phyloP scores from a whole-genome alignment of 495 filamentous ascomycete species.

The Pseudevernia furfuracea region DNA sequence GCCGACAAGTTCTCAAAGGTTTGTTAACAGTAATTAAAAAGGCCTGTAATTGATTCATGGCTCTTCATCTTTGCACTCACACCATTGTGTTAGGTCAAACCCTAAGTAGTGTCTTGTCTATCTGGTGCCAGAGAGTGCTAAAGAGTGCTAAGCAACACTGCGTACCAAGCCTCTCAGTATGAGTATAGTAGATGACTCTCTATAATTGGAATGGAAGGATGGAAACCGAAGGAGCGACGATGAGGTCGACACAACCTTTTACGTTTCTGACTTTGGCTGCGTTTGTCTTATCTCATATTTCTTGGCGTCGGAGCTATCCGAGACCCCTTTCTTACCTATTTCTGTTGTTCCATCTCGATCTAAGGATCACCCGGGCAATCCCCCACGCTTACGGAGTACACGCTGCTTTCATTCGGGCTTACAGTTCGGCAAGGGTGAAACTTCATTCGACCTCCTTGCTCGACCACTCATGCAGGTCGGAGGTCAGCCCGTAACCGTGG shows the following conservation, averaged over 20 bases:
- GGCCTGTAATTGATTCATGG: background rate
- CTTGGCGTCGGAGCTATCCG: conserved; percentile 1
- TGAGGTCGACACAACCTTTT: background rate
- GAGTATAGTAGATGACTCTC: background rate
- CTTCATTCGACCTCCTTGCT: conserved; percentile 1
- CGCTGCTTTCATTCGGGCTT: too few relatives aligned
- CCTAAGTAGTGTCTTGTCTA: background rate
- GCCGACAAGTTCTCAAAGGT: background rate
- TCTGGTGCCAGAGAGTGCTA: too few relatives aligned
- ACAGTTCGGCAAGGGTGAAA: too few relatives aligned
- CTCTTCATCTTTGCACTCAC: background rate
- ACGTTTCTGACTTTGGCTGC: background rate
- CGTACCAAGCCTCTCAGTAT: too few relatives aligned
- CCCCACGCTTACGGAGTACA: background rate
- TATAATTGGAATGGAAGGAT: background rate
- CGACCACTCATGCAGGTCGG: background rate
- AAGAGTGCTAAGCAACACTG: too few relatives aligned
- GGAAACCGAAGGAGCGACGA: background rate
- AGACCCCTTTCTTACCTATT: background rate
- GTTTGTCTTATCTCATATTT: background rate
- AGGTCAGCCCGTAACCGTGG: background rate
- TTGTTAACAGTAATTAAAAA: background rate
- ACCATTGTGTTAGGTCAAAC: background rate
- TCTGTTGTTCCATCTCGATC: background rate
- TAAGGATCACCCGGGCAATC: background rate